These are phyloP conservation scores for Rosa chinensis DNA, from an alignment of 306 rosid genomes.

Conservation along the genomic window DNA sequence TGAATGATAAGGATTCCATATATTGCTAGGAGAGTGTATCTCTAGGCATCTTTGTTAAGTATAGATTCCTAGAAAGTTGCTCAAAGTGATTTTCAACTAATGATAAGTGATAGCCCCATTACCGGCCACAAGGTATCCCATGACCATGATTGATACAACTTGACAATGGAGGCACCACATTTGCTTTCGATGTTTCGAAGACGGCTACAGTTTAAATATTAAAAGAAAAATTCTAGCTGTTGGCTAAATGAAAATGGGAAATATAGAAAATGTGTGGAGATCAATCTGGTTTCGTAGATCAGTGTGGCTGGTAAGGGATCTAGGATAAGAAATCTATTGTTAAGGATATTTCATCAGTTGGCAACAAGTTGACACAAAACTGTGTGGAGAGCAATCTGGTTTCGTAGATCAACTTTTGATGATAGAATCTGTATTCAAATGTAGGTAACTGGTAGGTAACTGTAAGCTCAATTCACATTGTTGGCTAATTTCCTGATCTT, in stretches of 20 bases:
- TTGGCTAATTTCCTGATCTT: background rate
- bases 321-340: background rate
- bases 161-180: constrained; percentile 31
- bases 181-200: constrained; percentile 11
- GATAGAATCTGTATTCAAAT: background rate
- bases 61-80: constrained; percentile 51
- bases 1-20: constrained; percentile 52
- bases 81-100: constrained; percentile 50
- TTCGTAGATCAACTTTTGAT: background rate
- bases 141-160: constrained; percentile 42
- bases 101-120: constrained; percentile 53
- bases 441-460: background rate
- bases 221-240: background rate
- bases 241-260: background rate
- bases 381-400: constrained; percentile 12
- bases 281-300: background rate
- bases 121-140: constrained; percentile 32
- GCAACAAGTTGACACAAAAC: constrained; percentile 8
- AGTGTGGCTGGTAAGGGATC: background rate
- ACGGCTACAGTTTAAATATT: constrained; percentile 9
- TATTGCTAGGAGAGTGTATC: constrained; percentile 36
- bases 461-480: background rate
- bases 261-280: background rate
- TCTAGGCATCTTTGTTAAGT: constrained; percentile 33
- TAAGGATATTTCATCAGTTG: background rate